Evolutionary conservation across 257 asterid species (phyloP).

Genomic region (Gentiana macrophylla): DNA sequence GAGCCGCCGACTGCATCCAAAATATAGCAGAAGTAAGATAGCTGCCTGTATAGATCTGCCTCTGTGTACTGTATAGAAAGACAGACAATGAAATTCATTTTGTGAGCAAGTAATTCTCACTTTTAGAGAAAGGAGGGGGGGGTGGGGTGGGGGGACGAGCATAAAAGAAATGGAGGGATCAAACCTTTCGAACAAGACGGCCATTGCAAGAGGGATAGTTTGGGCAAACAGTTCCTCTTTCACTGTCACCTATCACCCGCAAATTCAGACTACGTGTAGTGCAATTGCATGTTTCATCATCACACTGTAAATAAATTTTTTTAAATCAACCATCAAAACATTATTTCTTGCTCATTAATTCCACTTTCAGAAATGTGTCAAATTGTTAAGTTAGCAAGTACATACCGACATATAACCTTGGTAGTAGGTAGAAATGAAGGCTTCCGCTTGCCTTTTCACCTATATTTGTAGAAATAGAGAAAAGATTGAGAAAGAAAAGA

Average conservation of each 20-base stretch:
- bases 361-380: neutral
- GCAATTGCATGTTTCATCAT: conserved; percentile 91
- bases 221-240: conserved; percentile 88
- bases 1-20: conserved; percentile 72
- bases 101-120: conserved; percentile 9
- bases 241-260: conserved; percentile 64
- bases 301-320: conserved; percentile 45
- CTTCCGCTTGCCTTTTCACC: conserved; percentile 88
- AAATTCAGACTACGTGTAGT: conserved; percentile 67
- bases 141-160: neutral
- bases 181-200: conserved; percentile 68
- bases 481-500: no score
- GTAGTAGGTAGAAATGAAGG: conserved; percentile 61
- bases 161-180: conserved; percentile 3
- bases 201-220: conserved; percentile 88
- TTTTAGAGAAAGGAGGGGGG: neutral
- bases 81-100: conserved; percentile 1
- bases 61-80: conserved; percentile 55
- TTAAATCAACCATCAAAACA: neutral
- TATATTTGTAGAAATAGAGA: no score
- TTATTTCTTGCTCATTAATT: neutral
- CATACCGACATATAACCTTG: conserved; percentile 82
- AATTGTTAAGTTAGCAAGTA: conserved; percentile 3
- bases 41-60: conserved; percentile 84
- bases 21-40: conserved; percentile 61